These are phyloP conservation scores for Eimeria praecox DNA, from an alignment of 169 alveolate genomes.

Conservation along the genomic window DNA sequence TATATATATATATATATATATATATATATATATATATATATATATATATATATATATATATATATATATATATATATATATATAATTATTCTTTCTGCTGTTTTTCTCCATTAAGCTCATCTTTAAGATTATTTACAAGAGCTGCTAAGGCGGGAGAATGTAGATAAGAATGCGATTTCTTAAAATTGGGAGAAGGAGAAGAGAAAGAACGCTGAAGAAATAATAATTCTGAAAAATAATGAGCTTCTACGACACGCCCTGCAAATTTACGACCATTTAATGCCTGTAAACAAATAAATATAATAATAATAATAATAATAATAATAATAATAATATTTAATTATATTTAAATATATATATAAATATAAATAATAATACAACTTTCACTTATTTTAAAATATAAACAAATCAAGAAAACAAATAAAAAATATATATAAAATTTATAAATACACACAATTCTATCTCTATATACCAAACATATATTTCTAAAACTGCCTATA, in stretches of 20 bases:
- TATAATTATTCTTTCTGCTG: background rate
- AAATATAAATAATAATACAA: conserved; percentile 86
- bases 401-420: conserved; percentile 86
- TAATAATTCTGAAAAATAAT: conserved; percentile 86
- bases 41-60: no score
- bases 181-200: conserved; percentile 87
- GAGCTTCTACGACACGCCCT: conserved; percentile 88
- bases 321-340: no score
- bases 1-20: no score
- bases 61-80: no score
- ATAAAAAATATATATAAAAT: conserved; percentile 22
- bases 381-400: conserved; percentile 85
- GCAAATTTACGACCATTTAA: conserved; percentile 89
- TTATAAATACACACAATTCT: no score
- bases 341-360: conserved; percentile 79
- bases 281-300: conserved; percentile 62
- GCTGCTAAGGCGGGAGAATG: conserved; percentile 75
- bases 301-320: no score
- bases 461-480: no score
- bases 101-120: conserved; percentile 5
- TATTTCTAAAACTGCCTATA: no score
- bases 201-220: conserved; percentile 83
- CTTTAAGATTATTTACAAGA: background rate
- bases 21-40: no score
- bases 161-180: conserved; percentile 80